Base-by-base conservation (phyloP, 164 flowering plant species). In the Annona cherimola region DNA sequence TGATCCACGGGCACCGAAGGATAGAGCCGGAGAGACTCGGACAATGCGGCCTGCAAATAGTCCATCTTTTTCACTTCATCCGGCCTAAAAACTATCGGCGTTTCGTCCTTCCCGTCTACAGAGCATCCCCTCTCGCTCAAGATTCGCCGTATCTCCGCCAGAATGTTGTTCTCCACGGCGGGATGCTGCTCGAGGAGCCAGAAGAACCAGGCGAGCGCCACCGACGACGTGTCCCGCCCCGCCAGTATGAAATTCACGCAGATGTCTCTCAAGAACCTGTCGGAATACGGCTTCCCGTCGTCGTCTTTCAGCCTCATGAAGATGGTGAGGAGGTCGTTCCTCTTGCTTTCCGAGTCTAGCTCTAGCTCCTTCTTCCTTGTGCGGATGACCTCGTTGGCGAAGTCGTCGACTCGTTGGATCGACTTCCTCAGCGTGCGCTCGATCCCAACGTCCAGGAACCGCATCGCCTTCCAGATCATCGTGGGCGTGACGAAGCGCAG, bases 41-140 rank as follows among this genome's bases (percentile, higher is more conserved):
- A 90, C 2, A 95, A 59, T 1, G 99, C 94, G 35, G 99, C 99
- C 8, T 95, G 98, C 71, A 95, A 67, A 77, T 90, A 95, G 2
- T 91, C 98, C 98, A 95, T 90, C 82, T 81, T 95, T 82, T 91
- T 93, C 67, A 93, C 86, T 76, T 93, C 97, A 78, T 93, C 96
- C 2, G 96, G 86, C 73, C 50, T 81, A 35, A 91, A 90, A 1
- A 88, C 75, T 69, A 88, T 18, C 11, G 64, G 39, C n/a, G 5
- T 40, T 20, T 14, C 50, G 14, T 16, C 2, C n/a, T 60, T 77
- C 14, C 20, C 75, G 0, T 45, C 68, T 4, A 65, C 69, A 3
- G n/a, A 73, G 2, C 67, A 79, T 14, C 43, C 77, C 70, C 92
- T 86, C 60, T 82, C 76, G 0, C 73, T 72, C 4, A 84, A 45